Percentiles rank a stretch among this genome's conserved stretches.
phyloP scores from a whole-genome alignment of 2,329 filamentous ascomycete species.

The Blastomyces silverae region DNA sequence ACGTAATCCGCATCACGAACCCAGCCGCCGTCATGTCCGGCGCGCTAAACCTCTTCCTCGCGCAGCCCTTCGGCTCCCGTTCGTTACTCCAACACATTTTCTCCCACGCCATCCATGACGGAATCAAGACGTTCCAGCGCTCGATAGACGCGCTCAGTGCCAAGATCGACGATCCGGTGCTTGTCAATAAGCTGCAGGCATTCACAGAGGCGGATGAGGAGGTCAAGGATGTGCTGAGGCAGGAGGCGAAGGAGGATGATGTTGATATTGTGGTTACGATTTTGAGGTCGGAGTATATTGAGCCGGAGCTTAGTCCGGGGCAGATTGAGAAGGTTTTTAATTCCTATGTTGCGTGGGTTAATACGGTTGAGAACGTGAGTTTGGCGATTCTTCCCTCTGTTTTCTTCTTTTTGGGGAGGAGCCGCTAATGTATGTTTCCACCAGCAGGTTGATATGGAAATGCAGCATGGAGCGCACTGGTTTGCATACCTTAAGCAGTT shows the following conservation, averaged over 20 bases:
- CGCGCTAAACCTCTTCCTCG: slow-evolving; percentile 88
- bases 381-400: neutral
- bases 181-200: slow-evolving; percentile 71
- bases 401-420: neutral
- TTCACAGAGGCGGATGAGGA: slow-evolving; percentile 71
- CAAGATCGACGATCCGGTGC: slow-evolving; percentile 74
- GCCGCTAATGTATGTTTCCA: neutral
- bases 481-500: slow-evolving; percentile 95
- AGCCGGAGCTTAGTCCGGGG: slow-evolving; percentile 61
- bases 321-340: slow-evolving; percentile 86
- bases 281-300: slow-evolving; percentile 67
- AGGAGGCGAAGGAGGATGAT: slow-evolving; percentile 64
- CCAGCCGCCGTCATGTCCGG: slow-evolving; percentile 96
- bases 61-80: slow-evolving; percentile 84
- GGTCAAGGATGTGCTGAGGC: slow-evolving; percentile 65
- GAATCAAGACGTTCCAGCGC: slow-evolving; percentile 77
- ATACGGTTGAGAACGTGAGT: slow-evolving; percentile 72
- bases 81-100: slow-evolving; percentile 94
- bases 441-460: slow-evolving; percentile 63
- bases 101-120: slow-evolving; percentile 81
- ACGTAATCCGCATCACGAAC: slow-evolving; percentile 93
- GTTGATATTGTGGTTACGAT: slow-evolving; percentile 83
- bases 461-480: slow-evolving; percentile 81
- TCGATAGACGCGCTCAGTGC: slow-evolving; percentile 69
- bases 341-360: slow-evolving; percentile 93